Base-by-base conservation (phyloP, 352 stramenopile genomes). In the Phytophthora hibernalis region DNA sequence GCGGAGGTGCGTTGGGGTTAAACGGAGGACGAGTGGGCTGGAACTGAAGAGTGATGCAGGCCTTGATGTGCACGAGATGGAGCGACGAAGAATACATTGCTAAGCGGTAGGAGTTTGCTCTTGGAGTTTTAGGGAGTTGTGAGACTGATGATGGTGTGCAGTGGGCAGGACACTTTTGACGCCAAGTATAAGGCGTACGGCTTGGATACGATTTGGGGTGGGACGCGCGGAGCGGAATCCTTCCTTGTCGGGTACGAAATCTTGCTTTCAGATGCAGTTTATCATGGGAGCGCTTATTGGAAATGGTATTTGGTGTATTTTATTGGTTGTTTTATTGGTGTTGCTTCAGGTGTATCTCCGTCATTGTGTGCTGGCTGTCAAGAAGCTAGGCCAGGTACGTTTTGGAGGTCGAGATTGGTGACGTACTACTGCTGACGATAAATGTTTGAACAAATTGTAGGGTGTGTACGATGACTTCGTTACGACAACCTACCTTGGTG, bases 141-240 rank as follows among this genome's bases (percentile, higher is more conserved):
- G 22, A 22, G 16, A 31, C 33, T 43, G 15, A 52, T 18, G 21
- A 7, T 47, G 20, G 8, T 50, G 21, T 24, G 22, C 35, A 98
- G 92, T 68, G 92, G 92, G 11, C 67, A 96, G 54, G 65, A 89
- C 7, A 79, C 68, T 10, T 98, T 97, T 62, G 67, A 97, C 21
- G 51, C 61, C 62, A 82, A 97, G 57, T 98, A 97, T 76, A 83
- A 80, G 40, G 58, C 77, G 12, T 92, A 95, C 63, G 91, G 91
- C 1, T 67, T 98, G 35, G 69, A 96, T 21, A 97, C 78, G 9
- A 98, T 98, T 67, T 98, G 93, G 95, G 79, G n/a, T 98, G 90
- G 89, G 60, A 76, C 31, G 22, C 50, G 12, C 63, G 94, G 54
- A 97, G 88, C 40, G 90, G 88, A 28, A 89, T 98, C 42, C 79